Base-by-base conservation (phyloP, 768 basidiomycete species). In the Termitomyces sp. region DNA sequence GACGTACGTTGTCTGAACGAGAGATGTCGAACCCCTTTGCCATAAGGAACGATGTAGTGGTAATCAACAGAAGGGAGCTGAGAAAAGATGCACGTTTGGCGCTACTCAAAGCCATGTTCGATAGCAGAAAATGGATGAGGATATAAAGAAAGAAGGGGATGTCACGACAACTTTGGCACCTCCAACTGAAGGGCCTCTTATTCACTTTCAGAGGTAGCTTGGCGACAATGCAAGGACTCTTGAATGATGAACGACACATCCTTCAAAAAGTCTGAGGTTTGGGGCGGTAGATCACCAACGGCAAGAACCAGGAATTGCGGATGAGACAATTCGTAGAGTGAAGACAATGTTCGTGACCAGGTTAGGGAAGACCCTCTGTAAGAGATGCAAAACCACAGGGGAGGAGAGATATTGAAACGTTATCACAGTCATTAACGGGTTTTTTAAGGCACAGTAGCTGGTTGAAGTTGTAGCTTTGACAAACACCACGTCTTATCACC, bases 1-100 rank as follows among this genome's bases (percentile, higher is more conserved):
- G 13, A 63, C 69, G 34, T 65, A 76, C 75, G 48, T 78, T 78
- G 54, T 78, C 74, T 33, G 70, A 72, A 46, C 73, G 60, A 9
- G 69, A 67, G 45, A 65, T 71, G 59, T 75, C 73, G 60, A 68
- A 75, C 30, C 65, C 73, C n/a, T 54, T 45, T n/a, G 54, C 62
- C 27, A 39, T 46, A 45, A 60, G 55, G 13, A 59, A 49, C n/a
- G 53, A 54, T 20, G 39, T 41, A 39, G 27, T 58, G 13, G 18
- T 30, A 34, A 54, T 24, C 3, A 49, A 54, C 41, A 59, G 46
- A 57, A 58, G 42, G 42, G 16, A 55, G 4, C 13, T 9, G 2
- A 50, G 33, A 15, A 24, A 52, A 24, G 39, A 22, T 22, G 44
- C 34, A 31, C 55, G 47, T 57, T 63, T 54, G 47, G n/a, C 15